phyloP scores from a whole-genome alignment of 768 basidiomycete genomes.

The Boletus sp. region DNA sequence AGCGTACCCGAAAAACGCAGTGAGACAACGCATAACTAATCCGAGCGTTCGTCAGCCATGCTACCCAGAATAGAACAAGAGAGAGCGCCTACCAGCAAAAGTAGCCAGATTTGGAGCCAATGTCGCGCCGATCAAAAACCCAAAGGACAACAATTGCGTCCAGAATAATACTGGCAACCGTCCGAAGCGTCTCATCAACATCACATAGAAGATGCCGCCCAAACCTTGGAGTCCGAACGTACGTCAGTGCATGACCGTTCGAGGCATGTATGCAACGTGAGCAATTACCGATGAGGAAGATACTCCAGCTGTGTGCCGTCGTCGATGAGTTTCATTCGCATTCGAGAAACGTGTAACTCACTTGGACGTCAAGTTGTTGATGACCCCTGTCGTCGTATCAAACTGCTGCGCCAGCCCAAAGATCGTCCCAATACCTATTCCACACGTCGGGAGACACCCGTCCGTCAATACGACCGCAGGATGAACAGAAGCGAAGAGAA shows the following conservation, averaged over 20 bases:
- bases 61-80: not conserved
- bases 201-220: conserved; percentile 30
- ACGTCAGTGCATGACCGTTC: conserved; percentile 3
- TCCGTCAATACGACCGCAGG: not conserved
- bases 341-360: conserved; percentile 7
- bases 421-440: conserved; percentile 46
- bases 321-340: not conserved
- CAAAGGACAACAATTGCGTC: conserved; percentile 40
- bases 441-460: not conserved
- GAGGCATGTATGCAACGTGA: not conserved
- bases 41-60: not conserved
- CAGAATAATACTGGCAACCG: conserved; percentile 32
- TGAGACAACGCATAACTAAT: conserved; percentile 33
- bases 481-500: too few relatives aligned
- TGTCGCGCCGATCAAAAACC: conserved; percentile 50
- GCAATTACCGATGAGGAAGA: conserved; percentile 42
- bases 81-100: conserved; percentile 40
- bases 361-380: conserved; percentile 52
- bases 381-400: conserved; percentile 44
- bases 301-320: conserved; percentile 39
- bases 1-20: conserved; percentile 31
- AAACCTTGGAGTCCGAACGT: conserved; percentile 17
- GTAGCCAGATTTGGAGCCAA: conserved; percentile 48
- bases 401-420: conserved; percentile 47
- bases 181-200: conserved; percentile 31